Base-by-base conservation (phyloP, 208 protist species). In the Trypanosoma cruzi region DNA sequence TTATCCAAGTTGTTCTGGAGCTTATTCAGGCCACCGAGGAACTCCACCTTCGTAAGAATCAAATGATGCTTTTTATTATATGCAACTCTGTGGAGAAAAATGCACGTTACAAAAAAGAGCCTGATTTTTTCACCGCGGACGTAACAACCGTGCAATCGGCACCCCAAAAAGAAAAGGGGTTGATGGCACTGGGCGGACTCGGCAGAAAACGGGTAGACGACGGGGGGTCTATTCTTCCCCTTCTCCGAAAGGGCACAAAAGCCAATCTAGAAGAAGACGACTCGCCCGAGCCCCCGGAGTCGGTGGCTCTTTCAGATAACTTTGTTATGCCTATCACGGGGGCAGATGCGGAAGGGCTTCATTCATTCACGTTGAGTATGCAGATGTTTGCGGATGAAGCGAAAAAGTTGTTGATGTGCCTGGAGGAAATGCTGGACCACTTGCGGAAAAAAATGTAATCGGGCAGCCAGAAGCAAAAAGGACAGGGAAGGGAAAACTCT, bases 311-410 rank as follows among this genome's bases (percentile, higher is more conserved):
- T 18, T 85, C 81, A 3, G 74, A 69, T 0, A 80, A 78, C 63
- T 96, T 96, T 56, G 20, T 71, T 2, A 81, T 94, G 54, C 91
- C 91, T 8, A 54, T 96, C n/a, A 81, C 86, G 4, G 88, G 80
- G 14, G 84, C 91, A 58, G 88, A 96, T 68, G 82, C 79, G 3
- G 86, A 94, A 64, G 81, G 83, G 0, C 52, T 96, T 69, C 91
- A 96, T 63, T 88, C 91, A 32, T 82, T 96, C 48, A 81, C 84
- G 10, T 64, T 96, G 13, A 92, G 83, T 50, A 24, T 92, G 13
- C 74, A 85, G 40, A 93, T 96, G 86, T 93, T 96, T 52, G 81
- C 90, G 7, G 83, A 96, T 60, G 90, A 96, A 61, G 70, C 86
- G 24, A 93, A 92, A 70, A 32, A 81, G 28, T 64, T 96, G 8